Evolutionary conservation across 352 stramenopile genomes (phyloP).

Genomic region (Globisporangium paddicum): DNA sequence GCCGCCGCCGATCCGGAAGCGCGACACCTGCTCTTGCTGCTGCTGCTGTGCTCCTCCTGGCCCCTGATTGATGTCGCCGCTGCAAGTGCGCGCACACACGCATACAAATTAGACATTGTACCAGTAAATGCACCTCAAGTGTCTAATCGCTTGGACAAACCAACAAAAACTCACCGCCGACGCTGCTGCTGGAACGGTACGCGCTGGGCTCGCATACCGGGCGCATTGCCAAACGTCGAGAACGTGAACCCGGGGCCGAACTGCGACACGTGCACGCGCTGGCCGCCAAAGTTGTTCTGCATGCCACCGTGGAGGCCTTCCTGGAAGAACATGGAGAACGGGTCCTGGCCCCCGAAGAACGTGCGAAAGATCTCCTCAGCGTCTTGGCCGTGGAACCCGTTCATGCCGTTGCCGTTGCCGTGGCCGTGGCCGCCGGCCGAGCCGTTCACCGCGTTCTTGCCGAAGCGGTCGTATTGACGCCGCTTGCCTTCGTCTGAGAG

Average conservation of each 20-base stretch:
- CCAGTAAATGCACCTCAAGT: background rate
- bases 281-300: slow-evolving; percentile 40
- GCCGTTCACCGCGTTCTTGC: slow-evolving; percentile 64
- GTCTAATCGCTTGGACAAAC: background rate
- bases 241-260: slow-evolving; percentile 79
- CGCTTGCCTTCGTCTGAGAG: slow-evolving; percentile 88
- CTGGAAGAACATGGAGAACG: slow-evolving; percentile 85
- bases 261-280: slow-evolving; percentile 72
- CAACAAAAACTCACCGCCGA: slow-evolving; percentile 37
- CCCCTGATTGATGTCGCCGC: slow-evolving; percentile 21
- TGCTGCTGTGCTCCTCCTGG: slow-evolving; percentile 19
- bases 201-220: slow-evolving; percentile 42
- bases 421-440: slow-evolving; percentile 21
- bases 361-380: slow-evolving; percentile 79
- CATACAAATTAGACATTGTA: slow-evolving; percentile 1
- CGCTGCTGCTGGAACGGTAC: slow-evolving; percentile 28
- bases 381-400: slow-evolving; percentile 65
- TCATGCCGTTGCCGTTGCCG: slow-evolving; percentile 31
- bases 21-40: slow-evolving; percentile 35
- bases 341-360: slow-evolving; percentile 79
- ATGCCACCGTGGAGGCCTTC: slow-evolving; percentile 53
- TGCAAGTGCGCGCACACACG: background rate
- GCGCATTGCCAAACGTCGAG: slow-evolving; percentile 58
- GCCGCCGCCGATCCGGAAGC: slow-evolving; percentile 58
- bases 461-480: slow-evolving; percentile 90